phyloP scores from a whole-genome alignment of 768 basidiomycete species.

The Cubamyces sp. region DNA sequence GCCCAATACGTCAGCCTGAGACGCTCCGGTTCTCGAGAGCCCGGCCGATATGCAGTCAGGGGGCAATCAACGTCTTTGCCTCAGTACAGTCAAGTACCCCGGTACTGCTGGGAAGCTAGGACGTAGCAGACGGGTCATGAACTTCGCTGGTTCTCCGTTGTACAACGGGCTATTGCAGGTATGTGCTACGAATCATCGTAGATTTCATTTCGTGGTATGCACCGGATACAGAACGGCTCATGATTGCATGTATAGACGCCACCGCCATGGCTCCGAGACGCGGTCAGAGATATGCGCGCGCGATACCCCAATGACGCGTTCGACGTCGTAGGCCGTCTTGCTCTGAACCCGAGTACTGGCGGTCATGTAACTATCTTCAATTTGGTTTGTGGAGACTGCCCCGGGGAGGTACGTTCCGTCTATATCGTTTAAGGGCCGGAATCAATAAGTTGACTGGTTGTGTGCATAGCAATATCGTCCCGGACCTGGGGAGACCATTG shows the following conservation, averaged over 20 bases:
- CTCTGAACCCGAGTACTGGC: slow-evolving; percentile 9
- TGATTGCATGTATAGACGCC: not conserved
- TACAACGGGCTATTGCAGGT: too few relatives aligned
- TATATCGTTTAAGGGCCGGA: too few relatives aligned
- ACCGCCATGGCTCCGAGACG: slow-evolving; percentile 3
- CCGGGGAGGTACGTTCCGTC: not conserved
- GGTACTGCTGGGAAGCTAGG: too few relatives aligned
- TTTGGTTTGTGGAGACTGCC: slow-evolving; percentile 9
- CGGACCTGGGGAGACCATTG: slow-evolving; percentile 5
- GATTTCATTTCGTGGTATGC: too few relatives aligned
- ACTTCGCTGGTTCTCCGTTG: too few relatives aligned
- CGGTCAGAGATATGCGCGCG: not conserved
- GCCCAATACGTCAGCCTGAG: too few relatives aligned
- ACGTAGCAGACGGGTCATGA: too few relatives aligned
- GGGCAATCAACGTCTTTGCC: too few relatives aligned
- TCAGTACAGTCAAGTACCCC: too few relatives aligned
- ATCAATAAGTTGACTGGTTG: not conserved
- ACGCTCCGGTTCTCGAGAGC: too few relatives aligned
- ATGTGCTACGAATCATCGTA: too few relatives aligned
- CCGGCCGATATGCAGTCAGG: too few relatives aligned
- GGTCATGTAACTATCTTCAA: slow-evolving; percentile 11
- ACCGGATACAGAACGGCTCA: not conserved
- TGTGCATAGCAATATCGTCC: not conserved
- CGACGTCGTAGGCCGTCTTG: not conserved
- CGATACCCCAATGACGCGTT: slow-evolving; percentile 9